Evolutionary conservation across 2,329 filamentous ascomycete species (phyloP).

Genomic region (Trichoderma gracile): DNA sequence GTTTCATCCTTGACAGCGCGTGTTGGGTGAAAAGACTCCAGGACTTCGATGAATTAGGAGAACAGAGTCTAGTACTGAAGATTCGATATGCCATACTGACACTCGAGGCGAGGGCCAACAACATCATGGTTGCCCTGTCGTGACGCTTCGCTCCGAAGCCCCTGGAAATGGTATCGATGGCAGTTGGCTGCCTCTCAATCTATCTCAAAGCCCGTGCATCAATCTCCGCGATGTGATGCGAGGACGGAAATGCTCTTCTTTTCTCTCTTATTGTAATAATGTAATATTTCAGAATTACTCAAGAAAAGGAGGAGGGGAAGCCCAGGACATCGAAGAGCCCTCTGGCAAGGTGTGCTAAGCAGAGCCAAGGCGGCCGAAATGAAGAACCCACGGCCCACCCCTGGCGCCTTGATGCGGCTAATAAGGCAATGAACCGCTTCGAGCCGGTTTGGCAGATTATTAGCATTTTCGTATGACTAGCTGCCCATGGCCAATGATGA

Average conservation of each 20-base stretch:
- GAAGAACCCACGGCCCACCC: slow-evolving; percentile 19
- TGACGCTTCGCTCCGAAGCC: slow-evolving; percentile 6
- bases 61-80: neutral
- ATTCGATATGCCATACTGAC: neutral
- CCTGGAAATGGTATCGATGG: slow-evolving; percentile 3
- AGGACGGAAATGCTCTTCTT: neutral
- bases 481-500: neutral
- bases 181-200: neutral
- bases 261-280: no score
- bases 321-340: neutral
- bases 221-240: slow-evolving; percentile 18
- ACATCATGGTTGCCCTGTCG: neutral
- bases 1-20: neutral
- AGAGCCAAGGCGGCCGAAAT: slow-evolving; percentile 21
- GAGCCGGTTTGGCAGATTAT: slow-evolving; percentile 6
- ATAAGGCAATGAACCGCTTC: neutral
- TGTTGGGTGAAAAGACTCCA: no score
- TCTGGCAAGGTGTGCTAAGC: neutral
- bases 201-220: neutral
- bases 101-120: no score
- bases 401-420: neutral
- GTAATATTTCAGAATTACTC: no score
- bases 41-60: no score
- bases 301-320: no score
- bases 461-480: neutral